Evolutionary conservation across 1,139 yeast genomes (phyloP), one percentile per base, ranked within the genome.

Genomic region (Kodamaea derodonti): DNA sequence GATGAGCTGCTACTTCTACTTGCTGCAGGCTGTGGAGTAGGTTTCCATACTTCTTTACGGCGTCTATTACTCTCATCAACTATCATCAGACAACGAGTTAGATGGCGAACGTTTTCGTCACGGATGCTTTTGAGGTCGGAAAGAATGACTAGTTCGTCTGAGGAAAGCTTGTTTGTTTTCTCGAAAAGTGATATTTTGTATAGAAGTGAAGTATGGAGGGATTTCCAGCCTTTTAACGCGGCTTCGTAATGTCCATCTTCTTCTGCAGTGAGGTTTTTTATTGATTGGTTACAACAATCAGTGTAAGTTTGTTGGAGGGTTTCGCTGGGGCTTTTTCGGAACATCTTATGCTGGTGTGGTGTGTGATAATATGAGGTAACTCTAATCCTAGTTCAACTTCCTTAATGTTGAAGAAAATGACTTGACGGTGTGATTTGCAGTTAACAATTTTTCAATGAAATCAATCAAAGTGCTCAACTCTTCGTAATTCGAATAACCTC

Each of bases 161-260:
- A 52, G 9, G 60, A 43, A 26, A 45, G 46, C 39, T 62, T 64
- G 18, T 50, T 36, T 10, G 58, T 56, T 40, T 70, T 72, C 33
- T 79, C 83, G 36, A 81, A 68, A 11, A 62, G 47, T 25, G 80
- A 84, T 29, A 80, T 57, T 46, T 75, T 76, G 51, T 64, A 76
- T 34, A 78, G 62, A 9, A 80, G 65, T 34, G 75, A 70, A 2
- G 84, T 78, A 44, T 80, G 85, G 14, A 83, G 58, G 7, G 79
- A 66, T 47, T 78, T 80, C 90, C 90, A 83, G 3, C 88, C 88
- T 45, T 72, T 75, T 20, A 80, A 58, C 1, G 90, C 84, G 14
- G 70, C 76, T 36, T 69, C 75, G 33, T 67, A 58, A 14, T 71
- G 65, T 26, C 69, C 65, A 14, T 65, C 61, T 41, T 81, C 83